Evolutionary conservation across 805 yeast species (phyloP).

Genomic region (Candida adriatica): DNA sequence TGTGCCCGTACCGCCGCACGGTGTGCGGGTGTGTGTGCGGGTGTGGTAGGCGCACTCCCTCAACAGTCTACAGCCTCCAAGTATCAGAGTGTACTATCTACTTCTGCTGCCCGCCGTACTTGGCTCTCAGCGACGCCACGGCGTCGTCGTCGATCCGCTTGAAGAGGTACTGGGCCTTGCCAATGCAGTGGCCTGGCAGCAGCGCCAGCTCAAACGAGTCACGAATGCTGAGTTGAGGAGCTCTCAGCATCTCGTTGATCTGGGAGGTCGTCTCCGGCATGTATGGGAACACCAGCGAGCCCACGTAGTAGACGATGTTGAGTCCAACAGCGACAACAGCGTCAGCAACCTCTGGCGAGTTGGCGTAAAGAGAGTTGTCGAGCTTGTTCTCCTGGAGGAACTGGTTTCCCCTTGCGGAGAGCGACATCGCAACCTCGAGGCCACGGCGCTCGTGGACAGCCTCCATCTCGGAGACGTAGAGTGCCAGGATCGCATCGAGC

Average conservation of each 20-base stretch:
- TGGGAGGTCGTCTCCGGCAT: constrained; percentile 77
- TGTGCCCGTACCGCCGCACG: too few relatives aligned
- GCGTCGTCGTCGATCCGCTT: constrained; percentile 85
- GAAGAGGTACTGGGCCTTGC: constrained; percentile 88
- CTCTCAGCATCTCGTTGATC: constrained; percentile 75
- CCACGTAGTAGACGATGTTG: constrained; percentile 80
- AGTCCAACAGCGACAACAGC: constrained; percentile 91
- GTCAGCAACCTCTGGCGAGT: constrained; percentile 73
- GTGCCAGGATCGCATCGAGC: constrained; percentile 50
- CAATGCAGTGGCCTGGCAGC: constrained; percentile 77
- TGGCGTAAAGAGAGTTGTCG: constrained; percentile 76
- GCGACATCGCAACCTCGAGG: constrained; percentile 82
- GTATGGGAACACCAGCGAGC: constrained; percentile 77
- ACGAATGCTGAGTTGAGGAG: constrained; percentile 72
- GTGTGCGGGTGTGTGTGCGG: too few relatives aligned
- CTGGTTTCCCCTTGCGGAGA: constrained; percentile 89
- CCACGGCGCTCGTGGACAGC: constrained; percentile 79
- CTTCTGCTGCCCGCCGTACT: constrained; percentile 66
- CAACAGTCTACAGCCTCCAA: too few relatives aligned
- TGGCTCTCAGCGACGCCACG: constrained; percentile 77
- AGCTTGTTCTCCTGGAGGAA: constrained; percentile 94
- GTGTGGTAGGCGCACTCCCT: too few relatives aligned
- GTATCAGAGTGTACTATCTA: neutral
- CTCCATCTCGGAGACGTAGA: constrained; percentile 70
- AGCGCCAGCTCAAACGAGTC: constrained; percentile 66